Evolutionary conservation across 495 filamentous ascomycete species (phyloP), one percentile per base, ranked within the genome.

Genomic region (Aspergillus sparsus): DNA sequence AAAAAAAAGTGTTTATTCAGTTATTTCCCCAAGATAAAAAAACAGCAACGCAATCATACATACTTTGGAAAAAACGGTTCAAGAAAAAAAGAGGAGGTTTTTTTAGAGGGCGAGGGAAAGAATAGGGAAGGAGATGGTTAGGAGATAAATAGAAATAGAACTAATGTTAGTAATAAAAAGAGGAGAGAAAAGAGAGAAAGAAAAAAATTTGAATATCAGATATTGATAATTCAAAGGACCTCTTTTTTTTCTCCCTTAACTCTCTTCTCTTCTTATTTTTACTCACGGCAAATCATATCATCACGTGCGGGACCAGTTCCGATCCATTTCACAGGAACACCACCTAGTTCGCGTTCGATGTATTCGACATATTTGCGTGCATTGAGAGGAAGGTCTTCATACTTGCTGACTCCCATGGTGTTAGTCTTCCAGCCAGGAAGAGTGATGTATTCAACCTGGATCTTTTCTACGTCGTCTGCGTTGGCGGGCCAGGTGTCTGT

Each of bases 221-320:
- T 9, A 15, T 18, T 9, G 44, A 21, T 21, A 56, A 34, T 46
- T 42, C 53, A 15, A 34, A n/a, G 34, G 6, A 51, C 32, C 31
- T 34, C 33, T 50, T 49, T 32, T 50, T 33, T 50, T 16, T 49
- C 16, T 21, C 21, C 9, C 16, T 49, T 49, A 12, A 7, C 16
- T 18, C 18, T 49, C 16, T 49, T 49, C 45, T 47, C 54, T 53
- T 16, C 4, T 35, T 15, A 4, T 47, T 6, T 50, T 58, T 72
- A 74, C 59, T 79, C 79, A 66, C 83, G 79, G 49, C 75, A 69
- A 67, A 87, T 85, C 82, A 86, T 85, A 67, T 86, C 77, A 52
- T 93, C 88, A 42, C 90, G 75, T 33, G 78, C 82, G 42, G 88
- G 91, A 8, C 91, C 92, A 15, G 88, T 90, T 11, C 91, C 91